These are phyloP conservation scores for Salix suchowensis DNA, from an alignment of 345 rosid genomes.

Conservation along the genomic window DNA sequence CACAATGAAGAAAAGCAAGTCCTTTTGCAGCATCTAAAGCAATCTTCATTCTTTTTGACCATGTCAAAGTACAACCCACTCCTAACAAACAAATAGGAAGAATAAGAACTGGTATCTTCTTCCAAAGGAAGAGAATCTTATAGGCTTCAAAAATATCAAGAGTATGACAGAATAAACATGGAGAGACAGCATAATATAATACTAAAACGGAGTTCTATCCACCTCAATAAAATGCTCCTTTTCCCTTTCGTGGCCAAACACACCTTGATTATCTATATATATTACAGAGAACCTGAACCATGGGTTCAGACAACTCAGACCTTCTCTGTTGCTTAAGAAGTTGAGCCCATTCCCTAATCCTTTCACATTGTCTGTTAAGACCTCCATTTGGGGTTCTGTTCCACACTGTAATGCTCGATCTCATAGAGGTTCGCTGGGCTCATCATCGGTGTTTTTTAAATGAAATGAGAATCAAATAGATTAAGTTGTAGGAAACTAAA, in stretches of 20 bases:
- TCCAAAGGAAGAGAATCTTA: neutral
- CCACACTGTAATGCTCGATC: neutral
- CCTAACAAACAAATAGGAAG: slow-evolving; percentile 41
- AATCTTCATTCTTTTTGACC: slow-evolving; percentile 92
- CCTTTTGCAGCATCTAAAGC: slow-evolving; percentile 92
- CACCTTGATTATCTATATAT: neutral
- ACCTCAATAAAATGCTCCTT: neutral
- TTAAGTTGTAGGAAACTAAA: neutral
- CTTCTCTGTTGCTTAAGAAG: neutral
- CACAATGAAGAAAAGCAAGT: slow-evolving; percentile 92
- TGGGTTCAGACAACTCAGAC: neutral
- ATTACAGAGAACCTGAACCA: neutral
- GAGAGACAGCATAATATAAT: neutral
- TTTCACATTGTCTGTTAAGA: neutral
- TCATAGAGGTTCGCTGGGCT: neutral
- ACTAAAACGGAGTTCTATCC: neutral
- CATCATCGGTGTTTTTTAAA: neutral
- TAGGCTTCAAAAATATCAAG: neutral
- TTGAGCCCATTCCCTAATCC: neutral
- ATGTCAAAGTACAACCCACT: slow-evolving; percentile 80
- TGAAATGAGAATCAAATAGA: neutral
- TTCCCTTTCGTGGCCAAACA: neutral
- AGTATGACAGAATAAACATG: neutral
- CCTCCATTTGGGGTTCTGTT: neutral
- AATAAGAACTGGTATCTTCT: neutral